Conservation (phyloP, 1,139 yeast genomes). For the Yamadazyma oceani region DNA sequence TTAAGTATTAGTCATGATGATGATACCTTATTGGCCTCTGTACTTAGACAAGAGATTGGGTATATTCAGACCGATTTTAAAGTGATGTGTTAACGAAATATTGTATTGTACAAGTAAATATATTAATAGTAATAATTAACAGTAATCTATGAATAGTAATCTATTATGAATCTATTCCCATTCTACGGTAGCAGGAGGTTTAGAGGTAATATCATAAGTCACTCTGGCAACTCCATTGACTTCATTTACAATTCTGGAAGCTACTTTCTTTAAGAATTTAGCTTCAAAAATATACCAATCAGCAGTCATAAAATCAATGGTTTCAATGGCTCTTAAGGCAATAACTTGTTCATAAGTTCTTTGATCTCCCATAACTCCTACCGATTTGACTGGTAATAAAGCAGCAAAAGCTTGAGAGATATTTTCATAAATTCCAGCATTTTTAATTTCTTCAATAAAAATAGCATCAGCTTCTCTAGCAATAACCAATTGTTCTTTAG, state of each 20-base stretch:
- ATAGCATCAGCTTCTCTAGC: conserved; percentile 97
- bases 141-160: too few species aligned
- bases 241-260: conserved; percentile 96
- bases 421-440: conserved; percentile 87
- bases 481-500: conserved; percentile 86
- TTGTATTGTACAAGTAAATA: too few species aligned
- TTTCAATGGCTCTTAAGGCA: conserved; percentile 97
- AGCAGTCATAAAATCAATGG: conserved; percentile 98
- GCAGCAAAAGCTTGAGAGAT: conserved; percentile 99
- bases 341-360: conserved; percentile 99
- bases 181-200: conserved; percentile 99
- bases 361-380: conserved; percentile 99
- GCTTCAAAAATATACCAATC: conserved; percentile 98
- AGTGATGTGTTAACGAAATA: conserved; percentile 3
- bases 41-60: conserved; percentile 38
- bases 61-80: conserved; percentile 3
- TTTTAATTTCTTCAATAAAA: conserved; percentile 91
- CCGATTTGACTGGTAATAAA: conserved; percentile 93
- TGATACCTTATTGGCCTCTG: conserved; percentile 51
- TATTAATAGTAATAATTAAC: too few species aligned
- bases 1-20: conserved; percentile 68
- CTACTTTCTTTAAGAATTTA: conserved; percentile 85
- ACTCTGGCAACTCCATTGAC: conserved; percentile 99
- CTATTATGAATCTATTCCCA: conserved; percentile 72
- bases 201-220: conserved; percentile 96